A percentile compares a stretch with the other conserved stretches of the same genome.
phyloP scores from a whole-genome alignment of 805 yeast genomes.

The Clavispora vitiphila region DNA sequence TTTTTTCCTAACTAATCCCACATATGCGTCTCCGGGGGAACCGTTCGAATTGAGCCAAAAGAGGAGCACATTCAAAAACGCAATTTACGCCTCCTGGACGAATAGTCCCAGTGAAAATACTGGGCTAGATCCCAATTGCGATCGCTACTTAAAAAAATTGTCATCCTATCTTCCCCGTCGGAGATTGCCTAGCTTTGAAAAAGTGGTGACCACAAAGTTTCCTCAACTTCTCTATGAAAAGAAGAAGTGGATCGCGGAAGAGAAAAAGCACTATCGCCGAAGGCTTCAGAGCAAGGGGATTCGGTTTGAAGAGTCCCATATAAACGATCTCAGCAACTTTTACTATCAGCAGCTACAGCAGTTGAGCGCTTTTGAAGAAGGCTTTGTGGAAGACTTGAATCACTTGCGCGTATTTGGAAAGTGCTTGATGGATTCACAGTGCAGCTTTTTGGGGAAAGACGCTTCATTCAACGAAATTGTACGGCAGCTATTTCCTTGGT shows the following conservation, averaged over 20 bases:
- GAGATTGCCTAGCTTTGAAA: slow-evolving; percentile 4
- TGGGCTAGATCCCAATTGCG: neutral
- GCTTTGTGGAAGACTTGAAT: slow-evolving; percentile 14
- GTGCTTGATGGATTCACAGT: slow-evolving; percentile 16
- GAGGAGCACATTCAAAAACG: slow-evolving; percentile 13
- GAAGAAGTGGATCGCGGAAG: slow-evolving; percentile 22
- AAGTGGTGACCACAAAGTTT: slow-evolving; percentile 6
- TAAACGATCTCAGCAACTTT: slow-evolving; percentile 7
- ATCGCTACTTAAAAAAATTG: neutral
- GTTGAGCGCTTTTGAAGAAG: slow-evolving; percentile 15
- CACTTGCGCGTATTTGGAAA: slow-evolving; percentile 23
- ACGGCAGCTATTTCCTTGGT: slow-evolving; percentile 25
- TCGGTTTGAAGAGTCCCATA: slow-evolving; percentile 10
- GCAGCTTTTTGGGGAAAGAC: slow-evolving; percentile 2
- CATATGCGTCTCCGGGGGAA: neutral
- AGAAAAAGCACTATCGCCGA: slow-evolving; percentile 12
- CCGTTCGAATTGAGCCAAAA: slow-evolving; percentile 7
- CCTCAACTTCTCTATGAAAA: slow-evolving; percentile 22
- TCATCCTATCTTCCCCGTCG: neutral
- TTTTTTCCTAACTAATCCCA: no score
- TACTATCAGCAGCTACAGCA: slow-evolving; percentile 5
- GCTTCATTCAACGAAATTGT: slow-evolving; percentile 5
- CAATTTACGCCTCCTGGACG: slow-evolving; percentile 14
- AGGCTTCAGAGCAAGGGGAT: slow-evolving; percentile 11
- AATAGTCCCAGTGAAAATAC: neutral